These are phyloP conservation scores for Triticum turgidum DNA, from an alignment of 176 grass and related monocot species.

Conservation along the genomic window DNA sequence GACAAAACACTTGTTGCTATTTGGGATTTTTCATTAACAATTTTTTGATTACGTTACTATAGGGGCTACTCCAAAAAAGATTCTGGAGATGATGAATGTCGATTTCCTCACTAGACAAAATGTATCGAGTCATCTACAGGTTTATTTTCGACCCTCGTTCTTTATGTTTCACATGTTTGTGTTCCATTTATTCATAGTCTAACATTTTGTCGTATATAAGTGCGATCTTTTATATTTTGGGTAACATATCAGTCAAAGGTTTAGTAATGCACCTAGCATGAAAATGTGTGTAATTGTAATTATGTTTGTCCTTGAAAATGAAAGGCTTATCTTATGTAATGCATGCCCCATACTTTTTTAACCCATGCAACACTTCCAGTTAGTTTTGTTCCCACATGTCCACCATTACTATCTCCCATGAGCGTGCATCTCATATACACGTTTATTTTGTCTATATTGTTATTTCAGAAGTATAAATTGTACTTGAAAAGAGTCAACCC, in stretches of 20 bases:
- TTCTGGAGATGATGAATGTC: slow-evolving; percentile 63
- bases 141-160: slow-evolving; percentile 20
- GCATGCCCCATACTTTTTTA: background rate
- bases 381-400: background rate
- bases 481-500: slow-evolving; percentile 35
- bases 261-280: background rate
- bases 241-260: background rate
- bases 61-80: slow-evolving; percentile 72
- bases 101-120: slow-evolving; percentile 53
- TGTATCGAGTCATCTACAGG: slow-evolving; percentile 75
- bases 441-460: slow-evolving; percentile 10
- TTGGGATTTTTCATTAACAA: background rate
- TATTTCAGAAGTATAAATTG: slow-evolving; percentile 68
- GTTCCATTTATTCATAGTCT: background rate
- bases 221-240: too few species aligned
- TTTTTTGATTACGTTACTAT: slow-evolving; percentile 1
- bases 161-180: background rate
- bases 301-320: background rate
- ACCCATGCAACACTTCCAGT: background rate
- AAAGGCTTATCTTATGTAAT: background rate
- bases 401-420: background rate
- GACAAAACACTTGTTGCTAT: background rate
- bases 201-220: background rate
- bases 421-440: slow-evolving; percentile 26
- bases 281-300: background rate